Base-by-base conservation (phyloP, 202 grass and related monocot genomes). In the Zizania palustris region DNA sequence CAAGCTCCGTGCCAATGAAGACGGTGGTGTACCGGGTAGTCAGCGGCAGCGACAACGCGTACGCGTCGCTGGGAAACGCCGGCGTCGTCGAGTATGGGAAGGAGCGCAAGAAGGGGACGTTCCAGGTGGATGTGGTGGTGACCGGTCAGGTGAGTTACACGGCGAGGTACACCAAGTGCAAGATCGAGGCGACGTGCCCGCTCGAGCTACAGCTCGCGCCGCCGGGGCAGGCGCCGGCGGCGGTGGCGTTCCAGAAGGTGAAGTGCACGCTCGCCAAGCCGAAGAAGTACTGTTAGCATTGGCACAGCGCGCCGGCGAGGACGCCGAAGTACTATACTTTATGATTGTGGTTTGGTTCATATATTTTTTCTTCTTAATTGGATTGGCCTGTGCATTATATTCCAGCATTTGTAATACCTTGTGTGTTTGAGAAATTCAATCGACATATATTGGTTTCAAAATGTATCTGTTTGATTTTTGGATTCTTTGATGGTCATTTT, bases 81-180 rank as follows among this genome's bases (percentile, higher is more conserved):
- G 75, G 80, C 36, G 63, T 58, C 9, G 65, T 57, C 21, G 45
- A 78, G 62, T 90, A 80, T 55, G 73, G 3, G 75, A 84, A 36
- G 63, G 55, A 82, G 50, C 84, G 84, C 20, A 57, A 63, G 21
- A 72, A 51, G 6, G 80, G 80, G 19, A 2, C 19, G 21, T 90
- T 90, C 65, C 43, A 81, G 56, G 67, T 90, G 20, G 76, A 81
- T 59, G 46, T 87, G 37, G 57, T 34, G 2, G 6, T 89, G 7
- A 16, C 56, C 3, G 65, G 81, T 3, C 38, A 77, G 73, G 46
- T 83, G 18, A 70, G 50, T 65, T 83, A 83, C 81, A 62, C 65
- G 57, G 35, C 57, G 45, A 36, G 81, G 15, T 11, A 20, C 35
- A 71, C 65, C 56, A 83, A 83, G 57, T 83, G 81, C 45, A 44